Evolutionary conservation across 371 early-diverging fungal genomes (phyloP), one percentile per base, ranked within the genome.

Genomic region (Fennellomyces sp.): DNA sequence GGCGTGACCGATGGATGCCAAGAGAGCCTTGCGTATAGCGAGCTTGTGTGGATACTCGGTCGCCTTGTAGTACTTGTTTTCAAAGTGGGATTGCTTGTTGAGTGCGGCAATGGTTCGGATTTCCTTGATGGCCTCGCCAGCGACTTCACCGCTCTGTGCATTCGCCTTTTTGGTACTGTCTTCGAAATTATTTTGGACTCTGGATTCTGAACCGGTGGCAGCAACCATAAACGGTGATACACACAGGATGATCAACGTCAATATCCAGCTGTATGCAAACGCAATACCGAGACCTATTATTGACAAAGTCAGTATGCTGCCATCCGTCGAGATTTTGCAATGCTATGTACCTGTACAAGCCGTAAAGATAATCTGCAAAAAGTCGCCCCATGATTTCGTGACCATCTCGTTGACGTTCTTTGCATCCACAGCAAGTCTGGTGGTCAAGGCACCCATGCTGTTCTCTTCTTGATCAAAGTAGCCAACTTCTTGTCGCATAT

Each of bases 401-500:
- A 95, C 84, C 53, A 90, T 67, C 41, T 88, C 83, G 54, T 84
- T 78, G 54, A 87, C 80, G 66, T 82, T 81, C 62, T 83, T 76
- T 13, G 96, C 92, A 69, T 95, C 96, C 42, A 88, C 85, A 15
- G 95, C 88, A 36, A 97, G 83, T 36, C 89, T 86, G 12, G 94
- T 78, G 0, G 94, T 88, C 38, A 97, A 75, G 21, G 89, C 91
- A 57, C 97, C 97, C 19, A 90, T 87, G 33, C 80, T 85, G 75
- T 97, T 88, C 47, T 87, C 85, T 31, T 89, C 89, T 26, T 86
- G 78, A 72, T 97, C 97, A 72, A 91, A 97, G 72, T 82, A 97
- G 6, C 80, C 90, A 58, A 95, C 86, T 63, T 96, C 94, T 80
- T 96, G 97, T 19, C 73, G 66, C 66, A 91, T 73, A 41, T 88